Percentiles rank a stretch among this genome's conserved stretches.
Conservation (phyloP, 2,329 filamentous ascomycete genomes). For the Colletotrichum echinochloae region DNA sequence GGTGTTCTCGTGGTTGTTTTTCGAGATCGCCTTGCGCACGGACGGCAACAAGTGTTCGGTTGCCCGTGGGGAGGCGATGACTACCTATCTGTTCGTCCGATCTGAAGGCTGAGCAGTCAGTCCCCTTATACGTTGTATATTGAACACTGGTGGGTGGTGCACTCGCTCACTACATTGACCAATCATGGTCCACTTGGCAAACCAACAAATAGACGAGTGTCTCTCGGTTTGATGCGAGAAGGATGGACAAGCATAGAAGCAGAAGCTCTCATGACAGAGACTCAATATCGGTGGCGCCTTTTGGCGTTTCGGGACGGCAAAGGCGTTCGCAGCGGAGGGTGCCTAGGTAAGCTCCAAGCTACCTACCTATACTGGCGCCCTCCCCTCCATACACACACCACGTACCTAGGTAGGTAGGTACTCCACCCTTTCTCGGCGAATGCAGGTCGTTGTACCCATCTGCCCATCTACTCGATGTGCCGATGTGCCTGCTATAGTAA, state of each 20-base stretch:
- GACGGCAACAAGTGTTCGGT: not conserved
- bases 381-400: not conserved
- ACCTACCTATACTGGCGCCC: too few relatives aligned
- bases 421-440: not conserved
- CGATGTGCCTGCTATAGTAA: not conserved
- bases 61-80: not conserved
- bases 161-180: not conserved
- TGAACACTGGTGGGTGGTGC: not conserved
- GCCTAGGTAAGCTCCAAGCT: too few relatives aligned
- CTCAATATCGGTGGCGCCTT: constrained; percentile 26
- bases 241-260: not conserved
- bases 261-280: not conserved
- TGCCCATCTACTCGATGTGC: too few relatives aligned
- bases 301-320: constrained; percentile 19
- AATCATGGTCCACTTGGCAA: not conserved
- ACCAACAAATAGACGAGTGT: not conserved
- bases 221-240: constrained; percentile 1
- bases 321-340: not conserved
- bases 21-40: not conserved
- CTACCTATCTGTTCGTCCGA: constrained; percentile 7
- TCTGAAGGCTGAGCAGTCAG: constrained; percentile 8
- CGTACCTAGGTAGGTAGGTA: not conserved
- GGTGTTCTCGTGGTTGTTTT: constrained; percentile 2
- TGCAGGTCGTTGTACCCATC: not conserved
- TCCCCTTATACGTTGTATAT: too few relatives aligned